Evolutionary conservation across 495 filamentous ascomycete genomes (phyloP).

Genomic region (Aspergillus indologenus): DNA sequence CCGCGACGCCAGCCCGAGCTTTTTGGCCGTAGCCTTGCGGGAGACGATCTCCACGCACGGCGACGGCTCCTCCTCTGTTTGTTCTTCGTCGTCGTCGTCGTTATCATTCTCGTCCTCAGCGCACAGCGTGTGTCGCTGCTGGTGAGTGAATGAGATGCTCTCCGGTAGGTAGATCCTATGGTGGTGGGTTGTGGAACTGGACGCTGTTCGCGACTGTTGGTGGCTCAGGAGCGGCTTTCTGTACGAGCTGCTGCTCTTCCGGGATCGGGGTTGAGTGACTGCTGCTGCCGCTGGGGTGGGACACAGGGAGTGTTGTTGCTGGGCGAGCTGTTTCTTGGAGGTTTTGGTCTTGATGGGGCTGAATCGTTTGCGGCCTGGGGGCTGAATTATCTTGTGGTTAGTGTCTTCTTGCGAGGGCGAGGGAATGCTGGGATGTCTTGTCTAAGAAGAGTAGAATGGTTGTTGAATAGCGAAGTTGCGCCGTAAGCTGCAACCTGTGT

Average conservation of each 20-base stretch:
- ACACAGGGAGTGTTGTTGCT: neutral
- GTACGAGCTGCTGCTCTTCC: neutral
- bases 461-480: too few relatives aligned
- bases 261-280: neutral
- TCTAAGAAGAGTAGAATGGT: too few relatives aligned
- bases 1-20: neutral
- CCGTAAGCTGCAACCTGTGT: too few relatives aligned
- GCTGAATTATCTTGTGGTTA: neutral
- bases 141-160: neutral
- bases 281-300: too few relatives aligned
- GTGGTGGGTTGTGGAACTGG: neutral
- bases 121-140: neutral
- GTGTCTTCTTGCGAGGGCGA: neutral
- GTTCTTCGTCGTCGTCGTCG: neutral
- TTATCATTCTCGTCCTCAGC: neutral
- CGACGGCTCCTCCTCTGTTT: neutral
- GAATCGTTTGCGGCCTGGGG: neutral
- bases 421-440: too few relatives aligned
- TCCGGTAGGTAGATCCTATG: neutral
- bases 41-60: neutral
- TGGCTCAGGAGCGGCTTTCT: neutral
- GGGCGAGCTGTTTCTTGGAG: neutral
- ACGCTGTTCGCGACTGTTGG: neutral
- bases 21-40: neutral
- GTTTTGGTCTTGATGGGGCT: neutral